Evolutionary conservation across 1,284 basidiomycete species (phyloP), one percentile per base, ranked within the genome.

Genomic region (Tilletia indica): DNA sequence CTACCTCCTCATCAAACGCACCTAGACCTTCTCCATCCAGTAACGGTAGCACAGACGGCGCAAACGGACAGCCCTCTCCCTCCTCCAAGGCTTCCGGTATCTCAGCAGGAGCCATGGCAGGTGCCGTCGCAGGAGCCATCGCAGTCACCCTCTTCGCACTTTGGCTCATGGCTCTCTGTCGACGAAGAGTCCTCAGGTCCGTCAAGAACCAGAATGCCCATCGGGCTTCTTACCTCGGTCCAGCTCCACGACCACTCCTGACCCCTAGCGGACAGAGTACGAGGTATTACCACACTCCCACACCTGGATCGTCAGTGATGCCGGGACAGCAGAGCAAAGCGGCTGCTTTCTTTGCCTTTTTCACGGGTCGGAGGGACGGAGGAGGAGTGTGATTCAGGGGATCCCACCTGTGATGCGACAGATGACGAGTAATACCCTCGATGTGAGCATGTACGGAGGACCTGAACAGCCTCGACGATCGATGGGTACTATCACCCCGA

Each of bases 101-200:
- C 61, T 42, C 61, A 64, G 9, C 61, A 64, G 31, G 31, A 2
- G 61, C 61, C 61, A 39, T 64, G 61, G 61, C 38, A 11, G 61
- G 61, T 6, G 61, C 61, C 61, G 34, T 64, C 36, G 36, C 39
- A n/a, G 61, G 61, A 64, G 61, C 61, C 61, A 38, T 64, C 61
- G 61, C 39, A 16, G 31, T 42, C n/a, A 64, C 61, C 34, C 34
- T 36, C 36, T 42, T 64, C 36, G 8, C n/a, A 9, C 61, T 64
- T 36, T 64, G 61, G 61, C 31, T 64, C 34, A 16, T 39, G 9
- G 36, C 36, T 14, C 38, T 64, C 19, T 38, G 61, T 19, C 31
- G 61, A 38, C 38, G 38, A 42, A 38, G 61, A 19, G 36, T 64
- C 61, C 36, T n/a, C 8, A 39, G 61, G 14, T 19, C 9, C 34